phyloP scores from a whole-genome alignment of 352 stramenopile species.

The Aphanomyces cochlioides region DNA sequence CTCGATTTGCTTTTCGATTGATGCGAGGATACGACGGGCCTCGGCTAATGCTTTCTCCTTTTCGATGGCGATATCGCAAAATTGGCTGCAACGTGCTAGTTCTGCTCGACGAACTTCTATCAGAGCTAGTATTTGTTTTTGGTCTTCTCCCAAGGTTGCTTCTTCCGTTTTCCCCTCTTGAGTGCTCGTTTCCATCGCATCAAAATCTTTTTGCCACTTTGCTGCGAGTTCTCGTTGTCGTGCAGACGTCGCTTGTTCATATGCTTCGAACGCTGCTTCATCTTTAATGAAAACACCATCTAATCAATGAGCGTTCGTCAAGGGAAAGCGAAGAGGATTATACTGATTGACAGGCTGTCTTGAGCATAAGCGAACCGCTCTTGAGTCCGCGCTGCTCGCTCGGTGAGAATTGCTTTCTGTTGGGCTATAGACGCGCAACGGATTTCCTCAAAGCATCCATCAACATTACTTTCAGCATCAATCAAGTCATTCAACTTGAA shows the following conservation, averaged over 20 bases:
- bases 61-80: slow-evolving; percentile 25
- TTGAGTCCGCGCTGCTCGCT: slow-evolving; percentile 6
- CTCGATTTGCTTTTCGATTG: slow-evolving; percentile 16
- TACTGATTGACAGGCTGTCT: slow-evolving; percentile 26
- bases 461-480: neutral
- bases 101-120: slow-evolving; percentile 17
- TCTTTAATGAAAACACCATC: slow-evolving; percentile 24
- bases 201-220: slow-evolving; percentile 18
- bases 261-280: slow-evolving; percentile 13
- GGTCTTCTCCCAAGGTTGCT: slow-evolving; percentile 19
- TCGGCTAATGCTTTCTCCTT: slow-evolving; percentile 22
- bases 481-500: slow-evolving; percentile 13
- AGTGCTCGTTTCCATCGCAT: slow-evolving; percentile 10
- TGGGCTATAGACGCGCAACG: neutral
- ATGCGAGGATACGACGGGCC: slow-evolving; percentile 9
- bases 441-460: neutral
- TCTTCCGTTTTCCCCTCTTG: slow-evolving; percentile 30
- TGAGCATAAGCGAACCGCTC: slow-evolving; percentile 19
- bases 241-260: neutral
- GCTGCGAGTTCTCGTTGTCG: neutral
- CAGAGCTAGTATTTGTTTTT: slow-evolving; percentile 22
- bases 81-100: slow-evolving; percentile 24
- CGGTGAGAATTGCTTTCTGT: slow-evolving; percentile 9
- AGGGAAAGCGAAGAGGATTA: neutral
- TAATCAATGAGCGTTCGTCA: neutral